Evolutionary conservation across 352 stramenopile genomes (phyloP).

Genomic region (Phytophthora brassicae): DNA sequence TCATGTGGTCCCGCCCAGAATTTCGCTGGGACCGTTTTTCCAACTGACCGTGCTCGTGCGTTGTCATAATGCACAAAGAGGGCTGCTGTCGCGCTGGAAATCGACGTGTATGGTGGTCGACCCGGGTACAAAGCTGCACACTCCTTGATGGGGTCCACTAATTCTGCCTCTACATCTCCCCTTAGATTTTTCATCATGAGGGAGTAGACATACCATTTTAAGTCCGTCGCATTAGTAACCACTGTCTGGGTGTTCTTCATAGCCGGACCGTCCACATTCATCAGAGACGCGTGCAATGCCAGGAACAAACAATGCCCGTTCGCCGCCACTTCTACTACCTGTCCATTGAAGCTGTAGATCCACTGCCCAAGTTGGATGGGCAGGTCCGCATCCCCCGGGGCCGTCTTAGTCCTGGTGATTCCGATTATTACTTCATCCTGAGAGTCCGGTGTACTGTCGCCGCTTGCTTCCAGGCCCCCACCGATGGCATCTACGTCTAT

Average conservation of each 20-base stretch:
- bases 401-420: neutral
- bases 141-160: slow-evolving; percentile 2
- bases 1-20: neutral
- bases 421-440: too few relatives aligned
- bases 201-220: neutral
- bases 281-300: neutral
- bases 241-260: neutral
- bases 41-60: neutral
- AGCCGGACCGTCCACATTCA: neutral
- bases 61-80: neutral
- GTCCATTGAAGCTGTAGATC: neutral
- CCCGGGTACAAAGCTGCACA: neutral
- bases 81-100: neutral
- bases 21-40: neutral
- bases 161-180: neutral
- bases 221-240: neutral
- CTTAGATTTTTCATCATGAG: slow-evolving; percentile 7
- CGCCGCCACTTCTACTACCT: neutral
- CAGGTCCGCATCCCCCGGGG: too few relatives aligned
- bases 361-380: too few relatives aligned
- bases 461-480: too few relatives aligned
- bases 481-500: too few relatives aligned
- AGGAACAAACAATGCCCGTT: neutral
- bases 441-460: too few relatives aligned
- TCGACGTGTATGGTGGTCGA: neutral